Base-by-base conservation (phyloP, 129 eudicot genomes). In the Kitagawia praeruptora region DNA sequence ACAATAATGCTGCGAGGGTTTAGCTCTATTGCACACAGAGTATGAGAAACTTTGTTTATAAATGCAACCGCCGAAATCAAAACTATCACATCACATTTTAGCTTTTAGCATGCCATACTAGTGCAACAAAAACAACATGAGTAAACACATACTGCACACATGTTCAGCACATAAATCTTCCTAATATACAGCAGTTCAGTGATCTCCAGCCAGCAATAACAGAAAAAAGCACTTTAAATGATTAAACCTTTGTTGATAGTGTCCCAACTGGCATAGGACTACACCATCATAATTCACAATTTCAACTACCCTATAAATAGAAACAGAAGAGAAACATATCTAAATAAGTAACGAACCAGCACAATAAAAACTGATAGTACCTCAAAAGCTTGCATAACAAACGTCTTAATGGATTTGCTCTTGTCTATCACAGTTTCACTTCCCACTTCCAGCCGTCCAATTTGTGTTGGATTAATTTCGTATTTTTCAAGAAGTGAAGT, bases 361-460 rank as follows among this genome's bases (percentile, higher is more conserved):
- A 23, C 19, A 21, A 54, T 2, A 46, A 23, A 2, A 28, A 54
- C 34, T 58, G 14, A 46, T 77, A 53, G 34, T 90, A 93, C 98
- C 98, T 95, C 98, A 85, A 95, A 95, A 77, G 89, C 87, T 79
- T 89, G 89, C 97, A 95, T 95, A 80, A 95, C 77, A 82, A 95
- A 95, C 40, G 99, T 95, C 90, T 95, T 95, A 56, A 95, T 95
- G 82, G 99, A 95, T 85, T 95, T 95, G 88, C 99, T 95, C 86
- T 95, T 95, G 82, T 95, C 99, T 71, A 95, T 83, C 40, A 95
- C 99, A 76, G 99, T 95, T 88, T 95, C 99, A 74, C 99, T 95
- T 76, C 99, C 99, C 15, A 95, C 99, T 88, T 95, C 99, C 66
- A 95, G 78, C 25, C 99, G 97, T 63, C 99, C 99, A 79, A 95